Conservation (phyloP, 768 basidiomycete species). For the Boletus speciosus region DNA sequence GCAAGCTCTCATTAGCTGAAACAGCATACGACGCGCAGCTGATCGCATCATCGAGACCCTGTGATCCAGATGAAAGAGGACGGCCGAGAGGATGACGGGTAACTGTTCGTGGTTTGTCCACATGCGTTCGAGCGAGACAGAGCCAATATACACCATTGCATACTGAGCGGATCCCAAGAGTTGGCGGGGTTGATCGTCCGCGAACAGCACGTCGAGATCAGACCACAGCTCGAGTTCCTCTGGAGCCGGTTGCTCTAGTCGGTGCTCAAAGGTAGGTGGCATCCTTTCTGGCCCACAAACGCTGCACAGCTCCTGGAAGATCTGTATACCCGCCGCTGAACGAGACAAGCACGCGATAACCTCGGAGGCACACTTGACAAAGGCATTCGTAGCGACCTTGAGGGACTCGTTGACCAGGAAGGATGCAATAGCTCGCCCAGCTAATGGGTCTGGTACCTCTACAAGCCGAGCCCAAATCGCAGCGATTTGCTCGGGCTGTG, state of each 20-base stretch:
- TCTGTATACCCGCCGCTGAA: constrained; percentile 63
- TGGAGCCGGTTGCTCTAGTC: constrained; percentile 53
- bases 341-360: constrained; percentile 83
- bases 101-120: constrained; percentile 73
- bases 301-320: constrained; percentile 81
- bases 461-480: constrained; percentile 78
- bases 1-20: constrained; percentile 82
- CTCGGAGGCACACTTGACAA: constrained; percentile 74
- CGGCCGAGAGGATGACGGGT: constrained; percentile 70
- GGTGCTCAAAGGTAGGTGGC: constrained; percentile 74
- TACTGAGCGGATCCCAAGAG: constrained; percentile 82
- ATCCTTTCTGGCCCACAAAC: constrained; percentile 83
- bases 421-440: constrained; percentile 74
- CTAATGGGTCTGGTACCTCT: constrained; percentile 63
- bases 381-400: constrained; percentile 74
- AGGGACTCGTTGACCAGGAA: constrained; percentile 88
- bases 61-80: constrained; percentile 83
- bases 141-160: constrained; percentile 80
- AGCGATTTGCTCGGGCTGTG: constrained; percentile 75
- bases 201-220: constrained; percentile 73
- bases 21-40: constrained; percentile 73
- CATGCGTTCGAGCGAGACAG: constrained; percentile 69
- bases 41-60: constrained; percentile 64
- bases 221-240: constrained; percentile 76
- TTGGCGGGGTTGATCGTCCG: constrained; percentile 60